Evolutionary conservation across 495 filamentous ascomycete genomes (phyloP).

Genomic region (Friedmanniomyces simplex): DNA sequence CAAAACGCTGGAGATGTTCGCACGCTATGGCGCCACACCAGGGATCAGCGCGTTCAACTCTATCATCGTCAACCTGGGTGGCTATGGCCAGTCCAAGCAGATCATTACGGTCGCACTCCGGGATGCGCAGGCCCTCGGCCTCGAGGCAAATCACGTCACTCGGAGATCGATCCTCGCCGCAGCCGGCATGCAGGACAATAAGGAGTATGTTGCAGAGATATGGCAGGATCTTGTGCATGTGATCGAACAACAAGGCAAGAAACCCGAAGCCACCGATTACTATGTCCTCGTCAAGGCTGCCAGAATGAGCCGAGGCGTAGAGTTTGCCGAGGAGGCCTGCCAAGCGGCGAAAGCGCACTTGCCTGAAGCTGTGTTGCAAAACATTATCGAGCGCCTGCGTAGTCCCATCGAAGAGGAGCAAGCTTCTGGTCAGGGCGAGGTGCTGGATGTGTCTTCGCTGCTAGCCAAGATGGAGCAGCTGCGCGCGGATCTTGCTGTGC

Average conservation of each 20-base stretch:
- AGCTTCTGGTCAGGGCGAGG: background rate
- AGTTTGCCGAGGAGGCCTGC: slow-evolving; percentile 2
- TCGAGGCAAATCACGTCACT: slow-evolving; percentile 29
- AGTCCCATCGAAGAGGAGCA: background rate
- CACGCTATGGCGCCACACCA: slow-evolving; percentile 16
- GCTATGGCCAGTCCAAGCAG: slow-evolving; percentile 25
- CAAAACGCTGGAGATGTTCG: slow-evolving; percentile 22
- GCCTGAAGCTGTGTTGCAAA: background rate
- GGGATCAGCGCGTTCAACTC: slow-evolving; percentile 30
- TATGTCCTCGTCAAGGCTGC: slow-evolving; percentile 15
- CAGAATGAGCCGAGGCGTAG: background rate
- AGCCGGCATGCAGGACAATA: slow-evolving; percentile 27
- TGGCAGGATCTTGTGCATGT: slow-evolving; percentile 17
- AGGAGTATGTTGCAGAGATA: slow-evolving; percentile 16
- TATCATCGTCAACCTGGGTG: slow-evolving; percentile 31
- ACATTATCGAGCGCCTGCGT: background rate
- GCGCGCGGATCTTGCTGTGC: slow-evolving; percentile 1
- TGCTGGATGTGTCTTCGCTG: background rate
- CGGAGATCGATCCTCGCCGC: slow-evolving; percentile 28
- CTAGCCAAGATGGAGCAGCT: slow-evolving; percentile 5
- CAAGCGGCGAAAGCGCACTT: background rate
- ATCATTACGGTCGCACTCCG: slow-evolving; percentile 25
- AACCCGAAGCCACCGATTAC: slow-evolving; percentile 12
- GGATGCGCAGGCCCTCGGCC: slow-evolving; percentile 20
- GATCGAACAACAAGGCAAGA: background rate